These are phyloP conservation scores for Aspergillus panamensis DNA, from an alignment of 495 filamentous ascomycete genomes.

Conservation along the genomic window DNA sequence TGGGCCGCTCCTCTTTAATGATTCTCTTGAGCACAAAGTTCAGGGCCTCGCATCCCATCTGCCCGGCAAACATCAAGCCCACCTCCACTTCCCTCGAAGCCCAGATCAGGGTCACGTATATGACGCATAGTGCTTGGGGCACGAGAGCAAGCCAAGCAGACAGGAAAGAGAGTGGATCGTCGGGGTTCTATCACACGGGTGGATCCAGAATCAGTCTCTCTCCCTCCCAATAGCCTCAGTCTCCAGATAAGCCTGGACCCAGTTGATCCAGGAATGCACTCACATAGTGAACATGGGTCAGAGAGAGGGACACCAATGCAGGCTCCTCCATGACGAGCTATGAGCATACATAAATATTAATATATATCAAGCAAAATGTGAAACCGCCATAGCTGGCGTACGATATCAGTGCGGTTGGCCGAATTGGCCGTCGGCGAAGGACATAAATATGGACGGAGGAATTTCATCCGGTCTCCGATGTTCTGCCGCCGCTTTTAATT, in stretches of 20 bases:
- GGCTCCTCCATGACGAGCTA: slow-evolving; percentile 61
- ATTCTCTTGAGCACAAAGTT: slow-evolving; percentile 87
- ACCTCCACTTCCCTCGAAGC: slow-evolving; percentile 88
- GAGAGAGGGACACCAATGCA: slow-evolving; percentile 80
- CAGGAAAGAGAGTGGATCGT: slow-evolving; percentile 77
- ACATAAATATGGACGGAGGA: background rate
- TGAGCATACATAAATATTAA: slow-evolving; percentile 4
- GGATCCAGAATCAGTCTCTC: slow-evolving; percentile 17
- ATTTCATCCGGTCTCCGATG: slow-evolving; percentile 6
- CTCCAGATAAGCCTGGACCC: background rate
- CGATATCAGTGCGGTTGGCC: background rate
- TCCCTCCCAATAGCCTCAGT: background rate
- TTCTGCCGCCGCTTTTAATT: slow-evolving; percentile 23
- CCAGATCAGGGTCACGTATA: slow-evolving; percentile 86
- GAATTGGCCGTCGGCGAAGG: background rate
- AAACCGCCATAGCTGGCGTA: background rate
- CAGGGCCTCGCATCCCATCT: slow-evolving; percentile 88
- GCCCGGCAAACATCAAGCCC: slow-evolving; percentile 83
- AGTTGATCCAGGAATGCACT: slow-evolving; percentile 20
- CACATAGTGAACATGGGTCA: slow-evolving; percentile 97
- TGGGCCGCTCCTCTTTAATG: slow-evolving; percentile 88
- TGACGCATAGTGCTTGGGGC: slow-evolving; percentile 84
- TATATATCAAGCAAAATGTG: background rate
- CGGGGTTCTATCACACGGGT: slow-evolving; percentile 66
- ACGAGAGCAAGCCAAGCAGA: slow-evolving; percentile 92